Conservation (phyloP, 768 basidiomycete species). For the Pleurotus sapidus region DNA sequence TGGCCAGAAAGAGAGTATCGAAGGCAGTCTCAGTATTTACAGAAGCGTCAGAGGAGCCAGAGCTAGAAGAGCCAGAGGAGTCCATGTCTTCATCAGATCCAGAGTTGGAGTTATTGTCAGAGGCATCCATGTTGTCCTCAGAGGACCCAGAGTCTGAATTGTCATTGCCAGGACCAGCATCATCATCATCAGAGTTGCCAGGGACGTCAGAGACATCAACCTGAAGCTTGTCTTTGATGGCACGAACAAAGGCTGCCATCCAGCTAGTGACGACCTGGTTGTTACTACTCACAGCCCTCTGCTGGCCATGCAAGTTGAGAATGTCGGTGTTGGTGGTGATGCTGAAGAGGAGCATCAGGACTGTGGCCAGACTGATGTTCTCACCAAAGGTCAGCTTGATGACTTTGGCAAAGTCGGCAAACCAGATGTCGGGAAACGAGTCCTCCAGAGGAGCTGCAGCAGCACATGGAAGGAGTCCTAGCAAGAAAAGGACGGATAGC, state of each 20-base stretch:
- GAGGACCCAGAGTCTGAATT: neutral
- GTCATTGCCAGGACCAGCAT: no score
- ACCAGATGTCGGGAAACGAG: slow-evolving; percentile 3
- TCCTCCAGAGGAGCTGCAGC: neutral
- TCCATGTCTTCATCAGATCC: neutral
- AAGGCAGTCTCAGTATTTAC: no score
- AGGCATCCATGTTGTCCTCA: neutral
- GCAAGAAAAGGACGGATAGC: neutral
- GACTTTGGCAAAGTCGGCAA: neutral
- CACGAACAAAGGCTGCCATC: neutral
- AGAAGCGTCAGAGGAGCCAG: no score
- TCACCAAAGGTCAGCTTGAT: neutral
- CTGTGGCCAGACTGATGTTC: slow-evolving; percentile 1
- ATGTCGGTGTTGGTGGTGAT: slow-evolving; percentile 1
- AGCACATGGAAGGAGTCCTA: neutral
- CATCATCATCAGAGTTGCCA: neutral
- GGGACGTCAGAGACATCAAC: neutral
- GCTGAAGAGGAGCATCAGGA: neutral
- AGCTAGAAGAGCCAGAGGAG: neutral
- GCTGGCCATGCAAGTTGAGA: slow-evolving; percentile 3
- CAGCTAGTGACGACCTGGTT: neutral
- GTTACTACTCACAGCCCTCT: neutral
- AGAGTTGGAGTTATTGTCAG: neutral
- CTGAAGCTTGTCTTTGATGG: neutral
- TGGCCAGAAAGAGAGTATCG: no score